Conservation (phyloP, 352 stramenopile genomes). For the Pythium myriotylum region DNA sequence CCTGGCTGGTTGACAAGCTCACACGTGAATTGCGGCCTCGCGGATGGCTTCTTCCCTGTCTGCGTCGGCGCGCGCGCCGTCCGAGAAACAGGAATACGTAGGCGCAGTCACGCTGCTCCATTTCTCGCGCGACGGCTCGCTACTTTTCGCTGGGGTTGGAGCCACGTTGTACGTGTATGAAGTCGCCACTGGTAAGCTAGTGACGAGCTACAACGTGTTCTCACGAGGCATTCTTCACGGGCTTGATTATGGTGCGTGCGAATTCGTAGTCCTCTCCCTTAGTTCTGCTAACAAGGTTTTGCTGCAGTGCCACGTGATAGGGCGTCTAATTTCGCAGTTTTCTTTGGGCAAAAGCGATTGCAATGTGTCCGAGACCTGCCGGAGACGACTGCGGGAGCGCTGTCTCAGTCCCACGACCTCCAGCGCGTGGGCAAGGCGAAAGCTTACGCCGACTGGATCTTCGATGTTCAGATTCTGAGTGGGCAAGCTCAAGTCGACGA, state of each 20-base stretch:
- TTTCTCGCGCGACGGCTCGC: constrained; percentile 67
- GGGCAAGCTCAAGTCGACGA: constrained; percentile 8
- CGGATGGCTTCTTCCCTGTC: background rate
- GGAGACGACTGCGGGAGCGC: constrained; percentile 32
- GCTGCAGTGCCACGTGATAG: constrained; percentile 11
- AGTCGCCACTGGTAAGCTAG: constrained; percentile 44
- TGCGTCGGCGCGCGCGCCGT: constrained; percentile 6
- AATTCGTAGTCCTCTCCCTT: background rate
- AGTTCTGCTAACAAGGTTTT: background rate
- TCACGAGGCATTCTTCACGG: constrained; percentile 75
- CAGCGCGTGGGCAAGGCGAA: constrained; percentile 48
- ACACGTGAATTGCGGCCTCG: background rate
- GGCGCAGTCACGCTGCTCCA: constrained; percentile 82
- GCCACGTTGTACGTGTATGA: constrained; percentile 70
- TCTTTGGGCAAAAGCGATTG: constrained; percentile 84
- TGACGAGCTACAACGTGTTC: constrained; percentile 50
- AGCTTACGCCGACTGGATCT: constrained; percentile 84
- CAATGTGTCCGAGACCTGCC: constrained; percentile 56
- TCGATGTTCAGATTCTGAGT: constrained; percentile 72
- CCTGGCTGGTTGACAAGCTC: constrained; percentile 27
- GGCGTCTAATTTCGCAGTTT: constrained; percentile 40
- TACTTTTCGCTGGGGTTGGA: constrained; percentile 79
- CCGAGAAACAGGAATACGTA: constrained; percentile 72
- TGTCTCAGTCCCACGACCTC: constrained; percentile 21
- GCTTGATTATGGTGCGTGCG: constrained; percentile 50